A percentile compares a stretch with the other conserved stretches of the same genome.
phyloP scores from a whole-genome alignment of 192 early-diverging fungal genomes.

The Phycomyces nitens region DNA sequence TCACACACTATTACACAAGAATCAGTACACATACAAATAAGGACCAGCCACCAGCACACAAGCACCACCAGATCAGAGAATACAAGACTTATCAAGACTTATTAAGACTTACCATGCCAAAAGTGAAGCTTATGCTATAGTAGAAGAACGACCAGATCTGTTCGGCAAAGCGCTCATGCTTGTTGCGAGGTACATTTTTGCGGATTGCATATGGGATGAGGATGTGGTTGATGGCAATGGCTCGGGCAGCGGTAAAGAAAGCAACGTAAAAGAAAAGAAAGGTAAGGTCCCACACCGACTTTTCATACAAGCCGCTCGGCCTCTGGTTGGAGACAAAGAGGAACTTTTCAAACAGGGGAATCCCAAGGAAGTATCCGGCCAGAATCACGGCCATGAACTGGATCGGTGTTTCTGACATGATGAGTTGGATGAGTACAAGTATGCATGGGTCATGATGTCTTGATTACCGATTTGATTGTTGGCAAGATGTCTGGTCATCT shows the following conservation, averaged over 20 bases:
- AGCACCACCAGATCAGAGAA: not conserved
- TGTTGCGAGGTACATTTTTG: conserved; percentile 32
- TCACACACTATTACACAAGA: conserved; percentile 44
- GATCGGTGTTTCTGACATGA: conserved; percentile 38
- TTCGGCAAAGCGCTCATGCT: conserved; percentile 60
- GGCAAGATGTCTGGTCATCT: conserved; percentile 25
- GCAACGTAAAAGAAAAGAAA: conserved; percentile 66
- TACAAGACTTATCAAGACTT: not conserved
- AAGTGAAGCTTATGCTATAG: conserved; percentile 53
- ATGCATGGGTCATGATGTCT: not conserved
- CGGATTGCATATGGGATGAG: conserved; percentile 40
- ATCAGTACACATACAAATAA: not conserved
- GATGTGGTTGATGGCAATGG: conserved; percentile 48
- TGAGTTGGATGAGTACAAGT: not conserved
- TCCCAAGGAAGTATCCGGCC: conserved; percentile 31
- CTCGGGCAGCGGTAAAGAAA: conserved; percentile 57
- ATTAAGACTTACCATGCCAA: conserved; percentile 65
- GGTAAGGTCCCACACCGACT: conserved; percentile 55
- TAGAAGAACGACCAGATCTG: conserved; percentile 71
- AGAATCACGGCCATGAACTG: conserved; percentile 33
- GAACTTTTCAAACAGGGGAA: conserved; percentile 31
- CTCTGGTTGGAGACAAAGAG: conserved; percentile 30
- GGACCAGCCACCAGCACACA: not conserved
- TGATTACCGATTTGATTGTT: conserved; percentile 39
- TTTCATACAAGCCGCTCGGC: conserved; percentile 42